phyloP scores from a whole-genome alignment of 345 rosid genomes.

The Cardamine chenopodiifolia region DNA sequence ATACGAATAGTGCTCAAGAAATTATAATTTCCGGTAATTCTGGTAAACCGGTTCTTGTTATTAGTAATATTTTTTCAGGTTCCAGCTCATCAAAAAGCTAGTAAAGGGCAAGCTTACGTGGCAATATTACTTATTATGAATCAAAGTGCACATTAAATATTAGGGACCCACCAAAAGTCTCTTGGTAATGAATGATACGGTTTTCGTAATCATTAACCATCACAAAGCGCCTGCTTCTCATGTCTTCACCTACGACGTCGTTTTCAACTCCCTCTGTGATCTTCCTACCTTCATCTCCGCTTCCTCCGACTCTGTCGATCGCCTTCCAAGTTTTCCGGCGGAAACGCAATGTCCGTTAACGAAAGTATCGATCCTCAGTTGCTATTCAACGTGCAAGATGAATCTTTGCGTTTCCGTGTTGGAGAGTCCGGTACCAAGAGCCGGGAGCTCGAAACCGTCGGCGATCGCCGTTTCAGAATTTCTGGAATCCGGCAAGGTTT shows the following conservation, averaged over 20 bases:
- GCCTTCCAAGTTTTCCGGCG: slow-evolving; percentile 7
- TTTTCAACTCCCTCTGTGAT: neutral
- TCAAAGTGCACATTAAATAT: neutral
- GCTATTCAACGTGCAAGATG: slow-evolving; percentile 59
- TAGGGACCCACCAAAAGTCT: neutral
- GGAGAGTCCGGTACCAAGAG: slow-evolving; percentile 54
- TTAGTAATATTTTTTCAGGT: neutral
- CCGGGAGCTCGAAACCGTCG: slow-evolving; percentile 59
- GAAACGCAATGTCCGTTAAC: slow-evolving; percentile 30
- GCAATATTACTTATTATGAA: neutral
- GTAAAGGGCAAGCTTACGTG: slow-evolving; percentile 4
- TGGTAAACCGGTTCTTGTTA: neutral
- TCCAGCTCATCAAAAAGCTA: neutral
- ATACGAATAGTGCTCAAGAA: neutral
- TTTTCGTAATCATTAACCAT: slow-evolving; percentile 25
- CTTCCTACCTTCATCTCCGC: neutral
- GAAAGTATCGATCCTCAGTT: slow-evolving; percentile 55
- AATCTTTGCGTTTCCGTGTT: slow-evolving; percentile 46
- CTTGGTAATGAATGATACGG: slow-evolving; percentile 17
- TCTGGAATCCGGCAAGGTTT: slow-evolving; percentile 47
- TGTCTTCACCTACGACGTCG: slow-evolving; percentile 15
- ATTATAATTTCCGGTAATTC: neutral
- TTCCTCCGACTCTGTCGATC: slow-evolving; percentile 6
- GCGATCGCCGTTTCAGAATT: slow-evolving; percentile 54
- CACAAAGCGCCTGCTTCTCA: slow-evolving; percentile 37